These are phyloP conservation scores for Didymella pinodella DNA, from an alignment of 2,329 filamentous ascomycete species.

Conservation along the genomic window DNA sequence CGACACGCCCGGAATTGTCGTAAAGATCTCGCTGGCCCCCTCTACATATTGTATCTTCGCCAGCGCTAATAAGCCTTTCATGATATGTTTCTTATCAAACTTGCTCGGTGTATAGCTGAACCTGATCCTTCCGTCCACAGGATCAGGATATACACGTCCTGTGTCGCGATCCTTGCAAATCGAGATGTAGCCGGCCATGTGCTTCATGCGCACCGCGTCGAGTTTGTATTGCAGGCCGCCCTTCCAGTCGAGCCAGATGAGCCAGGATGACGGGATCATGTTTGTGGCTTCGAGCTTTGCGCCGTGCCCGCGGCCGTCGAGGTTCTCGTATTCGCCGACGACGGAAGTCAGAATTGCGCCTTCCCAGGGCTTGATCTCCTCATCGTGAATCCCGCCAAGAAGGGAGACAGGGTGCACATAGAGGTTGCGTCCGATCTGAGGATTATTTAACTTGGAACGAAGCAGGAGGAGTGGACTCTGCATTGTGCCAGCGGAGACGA, in stretches of 20 bases:
- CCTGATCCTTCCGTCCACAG: conserved; percentile 68
- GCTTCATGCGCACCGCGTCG: conserved; percentile 71
- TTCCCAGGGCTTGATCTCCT: conserved; percentile 70
- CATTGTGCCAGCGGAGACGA: conserved; percentile 79
- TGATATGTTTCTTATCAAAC: conserved; percentile 74
- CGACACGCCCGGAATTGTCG: conserved; percentile 67
- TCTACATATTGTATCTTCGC: conserved; percentile 80
- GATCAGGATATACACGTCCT: conserved; percentile 77
- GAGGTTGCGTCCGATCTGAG: conserved; percentile 81
- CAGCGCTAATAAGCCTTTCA: conserved; percentile 75
- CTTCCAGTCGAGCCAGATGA: conserved; percentile 72
- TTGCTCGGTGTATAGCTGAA: conserved; percentile 75
- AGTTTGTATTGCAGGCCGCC: conserved; percentile 75
- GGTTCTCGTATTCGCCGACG: conserved; percentile 78
- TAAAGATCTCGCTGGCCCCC: conserved; percentile 81
- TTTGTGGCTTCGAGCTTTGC: conserved; percentile 78
- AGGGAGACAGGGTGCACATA: conserved; percentile 77
- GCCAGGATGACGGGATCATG: conserved; percentile 74
- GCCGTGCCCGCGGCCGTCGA: conserved; percentile 82
- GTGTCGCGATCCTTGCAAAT: conserved; percentile 78
- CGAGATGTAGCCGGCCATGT: conserved; percentile 75
- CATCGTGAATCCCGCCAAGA: conserved; percentile 68
- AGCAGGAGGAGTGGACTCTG: conserved; percentile 78
- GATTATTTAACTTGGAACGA: conserved; percentile 81
- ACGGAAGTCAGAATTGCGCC: conserved; percentile 82